These are phyloP conservation scores for Trypanosoma avium DNA, from an alignment of 208 protist genomes.

Conservation along the genomic window DNA sequence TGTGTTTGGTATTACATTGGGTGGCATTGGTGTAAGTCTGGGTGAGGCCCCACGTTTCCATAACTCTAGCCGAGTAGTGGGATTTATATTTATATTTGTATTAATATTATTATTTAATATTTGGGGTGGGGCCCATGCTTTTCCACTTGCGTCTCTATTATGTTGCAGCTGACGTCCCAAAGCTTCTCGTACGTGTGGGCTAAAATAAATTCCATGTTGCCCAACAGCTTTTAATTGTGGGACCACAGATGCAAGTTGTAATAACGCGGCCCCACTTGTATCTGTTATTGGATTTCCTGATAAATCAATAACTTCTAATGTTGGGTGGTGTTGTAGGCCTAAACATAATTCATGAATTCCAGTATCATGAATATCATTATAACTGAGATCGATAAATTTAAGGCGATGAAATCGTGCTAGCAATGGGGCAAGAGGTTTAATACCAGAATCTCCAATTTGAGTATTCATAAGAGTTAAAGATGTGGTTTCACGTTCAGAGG, in stretches of 20 bases:
- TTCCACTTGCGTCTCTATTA: background rate
- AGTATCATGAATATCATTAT: constrained; percentile 54
- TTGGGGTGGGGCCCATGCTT: background rate
- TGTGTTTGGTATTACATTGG: too few species aligned
- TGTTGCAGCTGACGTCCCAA: background rate
- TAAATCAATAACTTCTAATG: constrained; percentile 46
- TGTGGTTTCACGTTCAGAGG: constrained; percentile 15
- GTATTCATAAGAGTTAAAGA: constrained; percentile 34
- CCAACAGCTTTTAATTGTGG: constrained; percentile 33
- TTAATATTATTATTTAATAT: too few species aligned
- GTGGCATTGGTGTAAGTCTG: too few species aligned
- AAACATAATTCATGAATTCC: constrained; percentile 27
- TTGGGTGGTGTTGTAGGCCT: constrained; percentile 39
- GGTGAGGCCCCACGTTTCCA: too few species aligned
- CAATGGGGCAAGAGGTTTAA: constrained; percentile 36
- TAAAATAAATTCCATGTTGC: constrained; percentile 43
- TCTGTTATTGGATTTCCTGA: constrained; percentile 62
- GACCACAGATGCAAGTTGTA: constrained; percentile 36
- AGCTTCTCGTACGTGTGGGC: constrained; percentile 15
- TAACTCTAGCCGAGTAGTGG: too few species aligned
- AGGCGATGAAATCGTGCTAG: constrained; percentile 56
- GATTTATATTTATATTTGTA: too few species aligned
- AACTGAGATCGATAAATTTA: constrained; percentile 47
- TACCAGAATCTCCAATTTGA: constrained; percentile 43
- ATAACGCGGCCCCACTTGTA: constrained; percentile 26